A percentile compares a stretch with the other conserved stretches of the same genome.
phyloP scores from a whole-genome alignment of 495 filamentous ascomycete genomes.

The Xylona heveae region DNA sequence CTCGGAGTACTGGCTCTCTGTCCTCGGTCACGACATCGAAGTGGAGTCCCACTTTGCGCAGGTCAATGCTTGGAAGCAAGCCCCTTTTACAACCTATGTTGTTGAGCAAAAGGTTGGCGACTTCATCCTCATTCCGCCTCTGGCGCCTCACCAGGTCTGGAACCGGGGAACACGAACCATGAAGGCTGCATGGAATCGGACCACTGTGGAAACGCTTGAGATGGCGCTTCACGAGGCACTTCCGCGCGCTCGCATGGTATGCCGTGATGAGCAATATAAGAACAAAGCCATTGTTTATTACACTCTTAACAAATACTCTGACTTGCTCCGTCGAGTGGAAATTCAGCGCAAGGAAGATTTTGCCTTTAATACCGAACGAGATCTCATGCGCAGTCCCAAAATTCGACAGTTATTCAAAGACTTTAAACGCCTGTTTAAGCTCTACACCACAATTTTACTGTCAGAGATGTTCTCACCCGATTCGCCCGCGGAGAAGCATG shows the following conservation, averaged over 20 bases:
- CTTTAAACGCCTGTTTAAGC: conserved; percentile 52
- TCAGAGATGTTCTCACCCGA: conserved; percentile 61
- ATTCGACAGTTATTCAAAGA: conserved; percentile 49
- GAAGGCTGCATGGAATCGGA: conserved; percentile 98
- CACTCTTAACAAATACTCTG: conserved; percentile 56
- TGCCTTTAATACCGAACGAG: conserved; percentile 10
- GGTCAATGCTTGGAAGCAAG: conserved; percentile 77
- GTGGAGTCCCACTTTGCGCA: conserved; percentile 93
- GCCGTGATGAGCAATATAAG: conserved; percentile 98
- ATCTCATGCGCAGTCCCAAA: conserved; percentile 20
- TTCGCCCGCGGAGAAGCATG: conserved; percentile 33
- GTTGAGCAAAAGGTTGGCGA: conserved; percentile 87
- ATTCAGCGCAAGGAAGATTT: conserved; percentile 24
- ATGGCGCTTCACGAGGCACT: conserved; percentile 71
- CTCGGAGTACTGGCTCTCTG: conserved; percentile 77
- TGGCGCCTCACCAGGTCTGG: conserved; percentile 98
- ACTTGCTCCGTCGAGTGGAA: conserved; percentile 27
- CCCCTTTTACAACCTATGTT: conserved; percentile 78
- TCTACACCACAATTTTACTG: conserved; percentile 58
- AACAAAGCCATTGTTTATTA: conserved; percentile 89
- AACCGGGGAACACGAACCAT: conserved; percentile 86
- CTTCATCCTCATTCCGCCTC: conserved; percentile 83
- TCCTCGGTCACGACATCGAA: conserved; percentile 86
- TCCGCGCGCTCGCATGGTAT: conserved; percentile 71
- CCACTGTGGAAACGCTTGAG: conserved; percentile 72